Base-by-base conservation (phyloP, 306 rosid genomes). In the Trifolium subterraneum region DNA sequence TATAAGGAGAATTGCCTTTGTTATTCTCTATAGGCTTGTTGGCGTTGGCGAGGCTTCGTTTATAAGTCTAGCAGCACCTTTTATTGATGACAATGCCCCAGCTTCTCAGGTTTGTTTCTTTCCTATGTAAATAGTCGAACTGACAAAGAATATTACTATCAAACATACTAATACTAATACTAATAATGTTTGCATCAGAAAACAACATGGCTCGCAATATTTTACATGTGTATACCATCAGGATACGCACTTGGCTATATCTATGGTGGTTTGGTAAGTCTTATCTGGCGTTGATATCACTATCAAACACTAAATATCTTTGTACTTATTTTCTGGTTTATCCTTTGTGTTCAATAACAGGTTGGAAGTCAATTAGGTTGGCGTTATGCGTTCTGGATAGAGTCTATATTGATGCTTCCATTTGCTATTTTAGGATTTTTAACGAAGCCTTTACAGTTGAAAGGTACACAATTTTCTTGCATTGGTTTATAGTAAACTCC, bases 41-140 rank as follows among this genome's bases (percentile, higher is more conserved):
- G 96, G 97, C 74, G 90, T 90, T 68, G 97, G 97, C 1, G 98
- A 93, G 89, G 98, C 98, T 61, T 93, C 98, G 23, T 93, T 93
- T 74, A 81, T 90, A 70, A 93, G 97, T 84, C 93, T 93, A 77
- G 98, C 98, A 71, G 93, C 98, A 10, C 98, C 98, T 38, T 93
- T 90, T 78, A 93, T 93, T 68, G 93, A 90, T 73, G 98, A 93
- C 69, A 90, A 86, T 74, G 98, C 98, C 68, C 98, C 98, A 5
- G 86, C 10, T 77, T 47, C 88, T 12, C 90, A 85, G 97, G 98
- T 93, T 64, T 71, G 70, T 13, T 70, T 83, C 62, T 74, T 6
- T 54, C 25, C 18, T 18, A 2, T 14, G 10, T 50, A 6, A n/a
- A 2, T n/a, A n/a, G 4, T 25, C 29, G 3, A 25, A 3, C 29